Evolutionary conservation across 768 basidiomycete genomes (phyloP).

Genomic region (Ramaria sp.): DNA sequence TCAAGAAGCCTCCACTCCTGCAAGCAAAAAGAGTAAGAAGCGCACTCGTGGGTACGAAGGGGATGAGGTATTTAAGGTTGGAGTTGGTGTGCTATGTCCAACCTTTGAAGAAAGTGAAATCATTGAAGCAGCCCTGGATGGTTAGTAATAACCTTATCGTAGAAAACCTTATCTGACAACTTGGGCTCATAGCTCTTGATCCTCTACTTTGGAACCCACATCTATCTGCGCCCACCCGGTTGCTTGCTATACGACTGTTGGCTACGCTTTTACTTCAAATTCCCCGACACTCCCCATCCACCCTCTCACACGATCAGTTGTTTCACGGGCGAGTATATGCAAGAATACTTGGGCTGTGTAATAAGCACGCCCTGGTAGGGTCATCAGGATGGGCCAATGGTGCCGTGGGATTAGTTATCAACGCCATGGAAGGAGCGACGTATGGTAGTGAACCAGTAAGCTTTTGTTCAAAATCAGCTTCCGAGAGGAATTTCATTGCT

Average conservation of each 20-base stretch:
- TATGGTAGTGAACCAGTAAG: conserved; percentile 22
- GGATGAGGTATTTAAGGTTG: conserved; percentile 54
- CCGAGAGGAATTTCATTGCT: not conserved
- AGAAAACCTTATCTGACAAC: not conserved
- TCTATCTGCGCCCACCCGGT: conserved; percentile 42
- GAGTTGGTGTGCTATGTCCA: conserved; percentile 36
- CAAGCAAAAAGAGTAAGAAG: conserved; percentile 53
- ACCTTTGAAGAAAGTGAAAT: conserved; percentile 39
- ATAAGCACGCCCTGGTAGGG: conserved; percentile 37
- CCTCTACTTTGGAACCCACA: conserved; percentile 37
- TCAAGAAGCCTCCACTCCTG: conserved; percentile 16
- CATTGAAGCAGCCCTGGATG: conserved; percentile 43
- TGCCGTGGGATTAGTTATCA: conserved; percentile 45
- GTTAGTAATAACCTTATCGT: conserved; percentile 27
- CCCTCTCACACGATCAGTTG: conserved; percentile 38
- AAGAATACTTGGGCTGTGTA: conserved; percentile 36
- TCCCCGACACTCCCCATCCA: conserved; percentile 42
- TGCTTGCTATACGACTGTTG: conserved; percentile 46
- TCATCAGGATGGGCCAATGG: conserved; percentile 50
- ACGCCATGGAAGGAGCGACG: conserved; percentile 19
- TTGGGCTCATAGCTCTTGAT: conserved; percentile 37
- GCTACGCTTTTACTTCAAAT: conserved; percentile 47
- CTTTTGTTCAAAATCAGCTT: conserved; percentile 14
- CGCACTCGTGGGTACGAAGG: conserved; percentile 61
- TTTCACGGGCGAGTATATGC: conserved; percentile 35